These are phyloP conservation scores for Prillingera fragicola DNA, from an alignment of 1,284 basidiomycete species.

Conservation along the genomic window DNA sequence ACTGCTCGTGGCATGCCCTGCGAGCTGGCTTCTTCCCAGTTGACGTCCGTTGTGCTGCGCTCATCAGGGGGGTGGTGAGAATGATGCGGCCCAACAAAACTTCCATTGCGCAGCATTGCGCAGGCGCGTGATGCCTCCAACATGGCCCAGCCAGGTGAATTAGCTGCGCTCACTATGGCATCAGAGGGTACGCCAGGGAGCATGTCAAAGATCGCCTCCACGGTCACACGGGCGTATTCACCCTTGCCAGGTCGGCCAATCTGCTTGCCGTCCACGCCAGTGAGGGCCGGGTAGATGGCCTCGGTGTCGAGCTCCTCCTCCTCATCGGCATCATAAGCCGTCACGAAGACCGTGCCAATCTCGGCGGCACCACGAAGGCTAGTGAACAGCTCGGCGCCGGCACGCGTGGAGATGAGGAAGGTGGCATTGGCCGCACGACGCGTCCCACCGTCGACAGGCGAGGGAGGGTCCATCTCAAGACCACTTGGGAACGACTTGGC, in stretches of 20 bases:
- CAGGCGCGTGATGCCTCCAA: constrained; percentile 13
- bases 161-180: no score
- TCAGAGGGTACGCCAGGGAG: neutral
- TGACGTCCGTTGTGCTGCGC: neutral
- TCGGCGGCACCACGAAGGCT: constrained; percentile 10
- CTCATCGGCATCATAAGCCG: no score
- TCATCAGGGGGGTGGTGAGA: neutral
- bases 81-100: neutral
- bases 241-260: constrained; percentile 1
- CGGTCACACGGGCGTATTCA: constrained; percentile 13
- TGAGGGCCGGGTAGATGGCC: neutral
- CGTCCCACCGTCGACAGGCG: neutral
- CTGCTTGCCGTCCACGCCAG: neutral
- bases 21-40: no score
- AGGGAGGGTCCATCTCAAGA: neutral
- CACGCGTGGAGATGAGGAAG: constrained; percentile 9
- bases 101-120: constrained; percentile 5
- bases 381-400: constrained; percentile 8
- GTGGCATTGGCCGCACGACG: constrained; percentile 6
- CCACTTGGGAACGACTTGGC: neutral
- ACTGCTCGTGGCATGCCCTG: no score
- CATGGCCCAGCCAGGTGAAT: constrained; percentile 14
- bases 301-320: constrained; percentile 8
- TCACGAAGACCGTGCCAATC: constrained; percentile 11
- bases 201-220: constrained; percentile 15